phyloP scores from a whole-genome alignment of 2,329 filamentous ascomycete species.

The Zalaria obscura region DNA sequence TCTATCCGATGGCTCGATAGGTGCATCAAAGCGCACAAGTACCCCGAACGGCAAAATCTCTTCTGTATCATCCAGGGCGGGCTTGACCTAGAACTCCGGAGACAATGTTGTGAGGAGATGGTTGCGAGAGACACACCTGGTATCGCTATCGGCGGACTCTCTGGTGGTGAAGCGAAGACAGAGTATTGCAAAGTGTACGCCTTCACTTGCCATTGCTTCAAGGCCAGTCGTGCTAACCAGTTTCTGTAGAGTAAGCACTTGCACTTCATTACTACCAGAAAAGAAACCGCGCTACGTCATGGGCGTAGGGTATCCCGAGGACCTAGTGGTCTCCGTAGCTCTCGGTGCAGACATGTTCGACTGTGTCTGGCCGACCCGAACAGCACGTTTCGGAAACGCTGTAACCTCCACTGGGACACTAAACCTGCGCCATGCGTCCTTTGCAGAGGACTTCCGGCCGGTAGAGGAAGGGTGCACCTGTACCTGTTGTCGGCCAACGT shows the following conservation, averaged over 20 bases:
- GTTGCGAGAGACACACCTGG: constrained; percentile 80
- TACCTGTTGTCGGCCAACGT: constrained; percentile 53
- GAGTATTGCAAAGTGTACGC: constrained; percentile 64
- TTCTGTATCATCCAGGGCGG: constrained; percentile 99
- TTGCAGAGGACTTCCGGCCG: constrained; percentile 65
- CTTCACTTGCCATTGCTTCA: too few relatives aligned
- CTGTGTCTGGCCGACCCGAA: constrained; percentile 95
- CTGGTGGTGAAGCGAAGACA: constrained; percentile 85
- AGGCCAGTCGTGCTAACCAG: neutral
- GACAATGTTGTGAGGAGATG: constrained; percentile 77
- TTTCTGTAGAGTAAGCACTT: constrained; percentile 52
- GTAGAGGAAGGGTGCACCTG: constrained; percentile 76
- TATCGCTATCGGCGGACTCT: constrained; percentile 89
- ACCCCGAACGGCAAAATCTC: constrained; percentile 72
- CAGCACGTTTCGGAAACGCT: constrained; percentile 89
- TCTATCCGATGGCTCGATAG: constrained; percentile 93
- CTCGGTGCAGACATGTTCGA: constrained; percentile 99
- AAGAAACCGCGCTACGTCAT: constrained; percentile 97
- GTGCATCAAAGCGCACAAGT: constrained; percentile 79
- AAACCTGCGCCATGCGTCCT: constrained; percentile 66
- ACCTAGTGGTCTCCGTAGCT: constrained; percentile 83
- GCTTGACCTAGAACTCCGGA: constrained; percentile 72
- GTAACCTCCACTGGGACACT: constrained; percentile 70
- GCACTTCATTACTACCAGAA: constrained; percentile 72
- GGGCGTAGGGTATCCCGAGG: constrained; percentile 95